Evolutionary conservation across 1,284 basidiomycete species (phyloP).

Genomic region (Butyriboletus appendiculatus): DNA sequence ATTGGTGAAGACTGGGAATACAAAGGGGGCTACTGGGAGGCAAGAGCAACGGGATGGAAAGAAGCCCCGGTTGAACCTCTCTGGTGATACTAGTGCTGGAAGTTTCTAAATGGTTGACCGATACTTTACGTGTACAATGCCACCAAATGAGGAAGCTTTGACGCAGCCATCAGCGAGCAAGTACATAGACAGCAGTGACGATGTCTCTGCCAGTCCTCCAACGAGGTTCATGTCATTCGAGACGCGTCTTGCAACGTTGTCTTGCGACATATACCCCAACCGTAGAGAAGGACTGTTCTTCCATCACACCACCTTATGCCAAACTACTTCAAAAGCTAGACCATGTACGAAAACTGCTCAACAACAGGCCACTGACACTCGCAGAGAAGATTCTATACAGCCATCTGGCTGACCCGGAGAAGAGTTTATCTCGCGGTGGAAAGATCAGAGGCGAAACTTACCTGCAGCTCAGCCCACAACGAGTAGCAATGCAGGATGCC

Average conservation of each 20-base stretch:
- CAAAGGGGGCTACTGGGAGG: constrained; percentile 82
- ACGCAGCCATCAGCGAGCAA: neutral
- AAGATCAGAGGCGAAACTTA: constrained; percentile 86
- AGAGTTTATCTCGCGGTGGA: constrained; percentile 66
- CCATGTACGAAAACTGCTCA: constrained; percentile 70
- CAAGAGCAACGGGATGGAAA: constrained; percentile 64
- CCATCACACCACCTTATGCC: constrained; percentile 89
- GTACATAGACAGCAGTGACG: neutral
- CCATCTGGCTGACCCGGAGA: constrained; percentile 84
- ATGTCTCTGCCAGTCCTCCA: constrained; percentile 26
- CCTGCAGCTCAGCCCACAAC: constrained; percentile 87
- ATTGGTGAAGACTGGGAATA: constrained; percentile 76
- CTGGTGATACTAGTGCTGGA: constrained; percentile 54
- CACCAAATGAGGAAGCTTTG: constrained; percentile 13
- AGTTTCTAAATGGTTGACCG: too few species aligned
- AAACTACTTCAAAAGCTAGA: constrained; percentile 76
- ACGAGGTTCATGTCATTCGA: constrained; percentile 9
- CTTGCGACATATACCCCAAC: constrained; percentile 58
- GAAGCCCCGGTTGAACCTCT: constrained; percentile 47
- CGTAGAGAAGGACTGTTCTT: constrained; percentile 68
- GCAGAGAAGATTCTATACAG: constrained; percentile 99
- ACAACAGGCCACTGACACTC: constrained; percentile 77
- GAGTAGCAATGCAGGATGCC: constrained; percentile 99
- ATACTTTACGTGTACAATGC: neutral
- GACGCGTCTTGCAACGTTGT: constrained; percentile 26